Base-by-base conservation (phyloP, 164 flowering plant species). In the Vitis rupestris region DNA sequence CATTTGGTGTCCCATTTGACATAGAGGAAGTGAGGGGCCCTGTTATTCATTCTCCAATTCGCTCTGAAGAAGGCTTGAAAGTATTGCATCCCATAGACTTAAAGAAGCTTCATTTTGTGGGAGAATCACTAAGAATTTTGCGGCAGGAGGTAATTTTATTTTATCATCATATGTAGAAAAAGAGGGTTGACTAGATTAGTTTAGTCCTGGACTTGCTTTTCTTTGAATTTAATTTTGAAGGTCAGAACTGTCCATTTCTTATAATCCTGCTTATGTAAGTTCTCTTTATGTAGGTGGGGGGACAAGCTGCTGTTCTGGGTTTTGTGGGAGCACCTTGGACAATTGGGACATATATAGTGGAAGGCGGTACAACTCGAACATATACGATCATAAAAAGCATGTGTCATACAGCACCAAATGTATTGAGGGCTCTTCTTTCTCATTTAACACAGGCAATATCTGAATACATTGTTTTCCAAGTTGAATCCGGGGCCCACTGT, bases 291-390 rank as follows among this genome's bases (percentile, higher is more conserved):
- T 69, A 94, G 99, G 93, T 92, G 61, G 99, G 87, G 19, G 87
- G 77, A 15, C 75, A 82, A 66, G 99, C 99, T 77, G 98, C 98
- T 64, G 87, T 95, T 67, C 75, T 95, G 69, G 99, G 99, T 17
- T 95, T 95, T 88, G 99, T 95, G 15, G 99, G 98, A 49, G 98
- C 99, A 69, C 98, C 98, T 30, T 92, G 98, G 99, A 95, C 99
- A 61, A 86, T 92, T 72, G 99, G 93, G 55, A 92, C 97, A 48
- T 92, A 92, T 69, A 87, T 95, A 44, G 97, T 92, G 47, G 99
- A 92, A 80, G 99, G 99, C 73, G 94, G 97, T 63, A 91, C 94
- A 56, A 91, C 97, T 67, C 88, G 91, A 49, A 95, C 99, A 59
- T 95, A 95, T 73, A 91, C 86, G 51, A 83, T 75, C 65, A 86